phyloP scores from a whole-genome alignment of 2,329 filamentous ascomycete genomes.

The Dryadomyces quercivorus region DNA sequence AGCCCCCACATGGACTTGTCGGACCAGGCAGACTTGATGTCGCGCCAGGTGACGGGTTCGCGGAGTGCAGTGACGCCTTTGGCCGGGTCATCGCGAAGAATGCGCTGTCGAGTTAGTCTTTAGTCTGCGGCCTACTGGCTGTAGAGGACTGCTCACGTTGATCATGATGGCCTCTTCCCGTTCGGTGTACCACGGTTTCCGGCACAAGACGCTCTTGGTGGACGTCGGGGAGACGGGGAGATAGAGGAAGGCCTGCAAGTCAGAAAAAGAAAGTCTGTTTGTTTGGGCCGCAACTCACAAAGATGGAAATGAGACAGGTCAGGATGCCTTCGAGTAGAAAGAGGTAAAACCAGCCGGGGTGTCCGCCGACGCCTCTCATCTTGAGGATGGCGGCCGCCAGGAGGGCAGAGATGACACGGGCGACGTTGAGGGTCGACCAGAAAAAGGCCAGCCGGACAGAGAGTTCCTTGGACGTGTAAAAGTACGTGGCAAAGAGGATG shows the following conservation, averaged over 20 bases:
- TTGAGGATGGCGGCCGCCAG: constrained; percentile 33
- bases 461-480: constrained; percentile 57
- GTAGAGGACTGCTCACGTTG: constrained; percentile 35
- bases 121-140: too few relatives aligned
- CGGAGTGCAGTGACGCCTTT: constrained; percentile 36
- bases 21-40: constrained; percentile 23
- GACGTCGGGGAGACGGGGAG: constrained; percentile 53
- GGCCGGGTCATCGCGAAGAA: constrained; percentile 40
- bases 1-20: constrained; percentile 33
- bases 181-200: constrained; percentile 54
- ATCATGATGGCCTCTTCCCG: constrained; percentile 59
- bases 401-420: constrained; percentile 33
- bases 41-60: constrained; percentile 27
- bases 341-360: constrained; percentile 44
- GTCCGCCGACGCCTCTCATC: constrained; percentile 34
- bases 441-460: constrained; percentile 56
- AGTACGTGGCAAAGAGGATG: constrained; percentile 58
- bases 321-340: constrained; percentile 28
- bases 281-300: constrained; percentile 21
- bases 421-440: constrained; percentile 41
- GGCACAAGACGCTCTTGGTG: constrained; percentile 48
- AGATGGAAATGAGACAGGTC: constrained; percentile 26
- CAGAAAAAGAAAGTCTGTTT: too few relatives aligned
- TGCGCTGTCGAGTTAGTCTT: constrained; percentile 18
- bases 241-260: constrained; percentile 38